These are phyloP conservation scores for Singerocomus rubriflavus DNA, from an alignment of 1,284 basidiomycete species.

Conservation along the genomic window DNA sequence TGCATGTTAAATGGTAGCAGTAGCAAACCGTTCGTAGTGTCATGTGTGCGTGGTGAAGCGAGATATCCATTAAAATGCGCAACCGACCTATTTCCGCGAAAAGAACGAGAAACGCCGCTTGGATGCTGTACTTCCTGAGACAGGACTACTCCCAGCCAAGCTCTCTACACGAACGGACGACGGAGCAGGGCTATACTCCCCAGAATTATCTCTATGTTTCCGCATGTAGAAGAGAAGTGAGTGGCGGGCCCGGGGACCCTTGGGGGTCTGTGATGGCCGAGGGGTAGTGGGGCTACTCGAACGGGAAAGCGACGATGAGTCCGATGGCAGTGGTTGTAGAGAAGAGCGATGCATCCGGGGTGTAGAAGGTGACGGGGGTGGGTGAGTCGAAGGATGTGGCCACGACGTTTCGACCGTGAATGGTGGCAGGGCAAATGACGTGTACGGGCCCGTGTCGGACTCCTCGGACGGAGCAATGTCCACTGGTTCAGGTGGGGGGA, in stretches of 20 bases:
- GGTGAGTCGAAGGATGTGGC: constrained; percentile 19
- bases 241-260: constrained; percentile 26
- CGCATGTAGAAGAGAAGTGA: constrained; percentile 34
- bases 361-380: constrained; percentile 23
- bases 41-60: constrained; percentile 17
- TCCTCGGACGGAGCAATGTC: constrained; percentile 28
- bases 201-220: constrained; percentile 20
- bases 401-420: constrained; percentile 24
- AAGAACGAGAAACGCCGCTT: constrained; percentile 33
- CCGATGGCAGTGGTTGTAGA: constrained; percentile 30
- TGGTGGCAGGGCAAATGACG: constrained; percentile 30
- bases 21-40: constrained; percentile 13
- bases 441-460: constrained; percentile 33
- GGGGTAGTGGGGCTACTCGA: constrained; percentile 32
- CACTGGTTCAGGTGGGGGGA: constrained; percentile 22
- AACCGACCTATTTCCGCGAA: constrained; percentile 28
- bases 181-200: constrained; percentile 27
- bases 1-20: constrained; percentile 15
- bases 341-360: constrained; percentile 24
- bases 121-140: constrained; percentile 5
- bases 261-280: constrained; percentile 25
- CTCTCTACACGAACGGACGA: constrained; percentile 26
- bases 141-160: constrained; percentile 7
- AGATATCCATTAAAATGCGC: constrained; percentile 11
- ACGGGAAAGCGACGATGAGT: constrained; percentile 32